Evolutionary conservation across 345 rosid genomes (phyloP), one percentile per base, ranked within the genome.

Genomic region (Syzygium grande): DNA sequence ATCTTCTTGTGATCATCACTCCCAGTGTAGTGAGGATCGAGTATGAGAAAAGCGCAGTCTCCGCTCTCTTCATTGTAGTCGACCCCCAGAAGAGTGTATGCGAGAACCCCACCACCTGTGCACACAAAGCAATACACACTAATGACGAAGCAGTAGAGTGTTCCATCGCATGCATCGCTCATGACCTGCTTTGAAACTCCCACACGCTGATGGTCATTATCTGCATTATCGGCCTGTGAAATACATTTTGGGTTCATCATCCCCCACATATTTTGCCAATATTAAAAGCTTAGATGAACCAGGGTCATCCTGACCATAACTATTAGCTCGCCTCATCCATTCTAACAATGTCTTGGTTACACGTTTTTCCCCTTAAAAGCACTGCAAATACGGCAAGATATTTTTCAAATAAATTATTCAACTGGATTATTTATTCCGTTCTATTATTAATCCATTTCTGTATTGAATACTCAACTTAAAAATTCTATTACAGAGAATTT

Each of bases 61-160:
- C 98, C 99, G 0, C 92, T 95, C 30, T 90, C 92, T 92, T 95
- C 97, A 30, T 93, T 92, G 93, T 95, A 95, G 90, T 95, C 98
- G 11, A 97, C 93, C 90, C 99, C 99, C 56, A 96, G 79, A 61
- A 97, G 94, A 11, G 98, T 96, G 88, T 97, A 96, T 51, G 99
- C 98, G 87, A 97, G 99, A 84, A 97, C 99, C 55, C 99, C 99
- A 15, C 99, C 99, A 84, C 99, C 99, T 97, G 92, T 86, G 86
- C 43, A 79, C 87, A 52, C 23, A 61, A 27, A 61, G 54, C 5
- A 49, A 6, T n/a, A 43, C 25, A 5, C 41, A 73, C 83, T 73
- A 19, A 73, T 43, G 83, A 73, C 1, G 27, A 38, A 38, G 25
- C 80, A 4, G 14, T 34, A 17, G 77, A 30, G 49, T 38, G 80